Evolutionary conservation across 305 asterid genomes (phyloP).

Genomic region (Fraxinus xanthoxyloides): DNA sequence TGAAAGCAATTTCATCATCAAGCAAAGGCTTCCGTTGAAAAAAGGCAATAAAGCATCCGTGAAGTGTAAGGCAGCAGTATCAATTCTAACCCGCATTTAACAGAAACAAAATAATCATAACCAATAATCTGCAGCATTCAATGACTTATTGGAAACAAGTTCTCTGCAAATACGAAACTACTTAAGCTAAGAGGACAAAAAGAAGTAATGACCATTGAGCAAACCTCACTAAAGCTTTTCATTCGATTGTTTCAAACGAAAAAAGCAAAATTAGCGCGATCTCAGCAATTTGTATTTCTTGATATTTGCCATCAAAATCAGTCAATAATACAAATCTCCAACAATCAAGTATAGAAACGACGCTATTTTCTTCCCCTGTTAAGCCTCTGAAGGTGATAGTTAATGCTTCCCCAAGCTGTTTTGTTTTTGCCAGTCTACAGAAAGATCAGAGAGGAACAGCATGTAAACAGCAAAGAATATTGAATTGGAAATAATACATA

Average conservation of each 20-base stretch:
- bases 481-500: not conserved
- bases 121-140: not conserved
- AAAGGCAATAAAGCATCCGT: not conserved
- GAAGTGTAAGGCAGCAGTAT: not conserved
- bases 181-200: not conserved
- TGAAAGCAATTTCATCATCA: not conserved
- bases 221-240: conserved; percentile 2
- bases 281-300: conserved; percentile 1
- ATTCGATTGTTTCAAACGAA: not conserved
- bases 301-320: not conserved
- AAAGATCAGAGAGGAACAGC: conserved; percentile 5
- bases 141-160: not conserved
- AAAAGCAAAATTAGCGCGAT: conserved; percentile 14
- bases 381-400: conserved; percentile 91
- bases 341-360: not conserved
- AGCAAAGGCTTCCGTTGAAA: not conserved
- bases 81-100: not conserved
- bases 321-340: not conserved
- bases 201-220: not conserved
- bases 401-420: conserved; percentile 78
- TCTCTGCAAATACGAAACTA: not conserved
- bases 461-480: not conserved
- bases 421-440: conserved; percentile 60
- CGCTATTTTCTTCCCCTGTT: conserved; percentile 61
- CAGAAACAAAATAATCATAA: not conserved